Percentiles rank a stretch among this genome's conserved stretches.
These are phyloP conservation scores for Ajuga reptans DNA, from an alignment of 305 asterid species.

Conservation along the genomic window DNA sequence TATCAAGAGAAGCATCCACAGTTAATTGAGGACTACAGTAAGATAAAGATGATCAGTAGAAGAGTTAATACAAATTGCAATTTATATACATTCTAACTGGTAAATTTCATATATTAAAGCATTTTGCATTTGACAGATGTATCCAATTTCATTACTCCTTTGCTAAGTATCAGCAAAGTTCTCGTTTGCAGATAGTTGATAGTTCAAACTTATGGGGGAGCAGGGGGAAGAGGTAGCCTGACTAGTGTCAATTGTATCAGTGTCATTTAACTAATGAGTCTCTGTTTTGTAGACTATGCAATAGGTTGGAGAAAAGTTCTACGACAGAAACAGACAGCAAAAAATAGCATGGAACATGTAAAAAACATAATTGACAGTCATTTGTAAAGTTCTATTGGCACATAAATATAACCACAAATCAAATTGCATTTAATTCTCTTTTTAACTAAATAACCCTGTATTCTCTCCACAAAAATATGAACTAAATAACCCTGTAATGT, in stretches of 20 bases:
- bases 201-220: neutral
- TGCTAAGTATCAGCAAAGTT: neutral
- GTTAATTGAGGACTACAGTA: neutral
- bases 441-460: neutral
- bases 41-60: neutral
- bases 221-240: neutral
- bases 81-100: neutral
- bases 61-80: neutral
- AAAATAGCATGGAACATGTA: neutral
- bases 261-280: too few species aligned
- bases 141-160: conserved; percentile 11
- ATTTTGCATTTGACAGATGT: neutral
- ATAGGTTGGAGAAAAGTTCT: too few species aligned
- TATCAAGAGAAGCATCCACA: neutral
- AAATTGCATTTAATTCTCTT: neutral
- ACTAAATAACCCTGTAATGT: neutral
- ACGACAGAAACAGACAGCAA: neutral
- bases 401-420: neutral
- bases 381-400: neutral
- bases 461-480: too few species aligned
- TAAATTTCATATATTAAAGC: neutral
- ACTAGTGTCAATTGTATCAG: too few species aligned
- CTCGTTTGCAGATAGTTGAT: neutral
- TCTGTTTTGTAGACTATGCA: too few species aligned
- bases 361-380: neutral